phyloP scores from a whole-genome alignment of 345 rosid species.

The Raphanus raphanistrum region DNA sequence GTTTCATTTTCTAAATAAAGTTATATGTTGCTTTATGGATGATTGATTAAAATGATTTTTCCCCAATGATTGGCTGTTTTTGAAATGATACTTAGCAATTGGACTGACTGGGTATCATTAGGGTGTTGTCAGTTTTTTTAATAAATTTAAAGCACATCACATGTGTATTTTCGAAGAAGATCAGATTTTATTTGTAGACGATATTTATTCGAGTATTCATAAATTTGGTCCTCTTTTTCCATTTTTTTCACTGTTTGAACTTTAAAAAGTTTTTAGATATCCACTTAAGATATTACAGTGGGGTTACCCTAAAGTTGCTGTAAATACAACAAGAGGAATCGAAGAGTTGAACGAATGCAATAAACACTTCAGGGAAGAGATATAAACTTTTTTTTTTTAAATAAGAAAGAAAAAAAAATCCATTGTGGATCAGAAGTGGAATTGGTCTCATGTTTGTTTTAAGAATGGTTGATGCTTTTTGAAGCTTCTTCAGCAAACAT shows the following conservation, averaged over 20 bases:
- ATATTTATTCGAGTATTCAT: neutral
- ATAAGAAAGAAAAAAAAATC: too few relatives aligned
- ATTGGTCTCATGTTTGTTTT: neutral
- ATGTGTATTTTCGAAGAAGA: neutral
- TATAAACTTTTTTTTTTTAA: too few relatives aligned
- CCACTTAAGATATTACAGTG: too few relatives aligned
- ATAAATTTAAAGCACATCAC: neutral
- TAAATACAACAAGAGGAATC: neutral
- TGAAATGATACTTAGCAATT: neutral
- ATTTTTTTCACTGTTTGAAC: too few relatives aligned
- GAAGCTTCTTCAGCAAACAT: neutral
- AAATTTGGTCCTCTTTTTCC: constrained; percentile 4
- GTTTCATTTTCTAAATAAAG: constrained; percentile 12
- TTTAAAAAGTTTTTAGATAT: too few relatives aligned
- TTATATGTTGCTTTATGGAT: constrained; percentile 1
- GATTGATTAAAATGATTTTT: neutral
- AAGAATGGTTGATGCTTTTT: neutral
- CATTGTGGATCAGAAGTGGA: too few relatives aligned
- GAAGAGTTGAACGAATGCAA: neutral
- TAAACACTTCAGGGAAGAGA: neutral
- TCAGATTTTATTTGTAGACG: neutral
- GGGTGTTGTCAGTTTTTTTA: neutral
- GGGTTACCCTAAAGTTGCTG: neutral
- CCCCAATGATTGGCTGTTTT: neutral
- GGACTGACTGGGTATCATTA: neutral